Evolutionary conservation across 768 basidiomycete species (phyloP), one percentile per base, ranked within the genome.

Genomic region (Glaciozyma martinii): DNA sequence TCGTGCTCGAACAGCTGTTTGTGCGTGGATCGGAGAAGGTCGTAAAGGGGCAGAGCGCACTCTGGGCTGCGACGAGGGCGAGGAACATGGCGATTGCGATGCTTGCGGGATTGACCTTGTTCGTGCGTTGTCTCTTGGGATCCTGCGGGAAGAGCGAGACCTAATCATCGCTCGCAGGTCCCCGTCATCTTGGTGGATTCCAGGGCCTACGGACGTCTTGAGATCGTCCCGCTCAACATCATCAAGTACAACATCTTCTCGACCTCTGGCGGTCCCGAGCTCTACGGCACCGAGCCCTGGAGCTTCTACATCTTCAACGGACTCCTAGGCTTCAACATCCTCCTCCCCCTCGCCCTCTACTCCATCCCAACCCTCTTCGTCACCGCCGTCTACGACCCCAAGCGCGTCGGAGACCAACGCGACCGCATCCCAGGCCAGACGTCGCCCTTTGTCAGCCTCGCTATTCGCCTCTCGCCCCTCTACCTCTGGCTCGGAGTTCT

Each of bases 231-330:
- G 1, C 90, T 90, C 86, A 95, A 98, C 76, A 93, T 98, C 69
- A 77, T 98, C 72, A 80, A 79, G 58, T 98, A 99, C 81, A 99
- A 99, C 76, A 82, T 98, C 67, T 89, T 99, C 76, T 85, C 88
- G 21, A 83, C 84, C 42, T 23, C 70, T 0, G 64, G 65, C 47
- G 92, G 93, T 2, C 91, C 95, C n/a, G 82, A 85, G 61, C 82
- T 99, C 29, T 98, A 98, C 76, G 95, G 95, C 55, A 92, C 89
- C 25, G 86, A 87, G 56, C 89, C 94, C 13, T 85, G 85, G 82
- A 78, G 83, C 60, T 99, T 85, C 78, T 98, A 98, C 78, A 69
- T 93, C 67, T 78, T 83, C 68, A 99, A 98, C 78, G 84, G 95
- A 63, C 79, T 88, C 65, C 82, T 98, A 66, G 98, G 95, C 80